These are phyloP conservation scores for Polysphondylium violaceum DNA, from an alignment of 78 protist species.

Conservation along the genomic window DNA sequence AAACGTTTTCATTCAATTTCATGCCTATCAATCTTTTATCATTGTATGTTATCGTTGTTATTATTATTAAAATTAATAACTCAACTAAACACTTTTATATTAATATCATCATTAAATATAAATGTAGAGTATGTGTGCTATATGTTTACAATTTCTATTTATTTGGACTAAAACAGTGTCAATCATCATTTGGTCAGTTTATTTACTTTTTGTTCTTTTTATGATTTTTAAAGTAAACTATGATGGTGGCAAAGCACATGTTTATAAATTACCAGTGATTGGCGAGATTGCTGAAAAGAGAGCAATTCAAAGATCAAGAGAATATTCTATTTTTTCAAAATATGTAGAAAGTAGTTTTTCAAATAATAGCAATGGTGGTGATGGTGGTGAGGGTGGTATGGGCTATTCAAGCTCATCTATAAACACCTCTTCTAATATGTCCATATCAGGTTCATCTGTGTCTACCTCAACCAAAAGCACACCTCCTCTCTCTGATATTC, in stretches of 20 bases:
- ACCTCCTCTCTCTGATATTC: no score
- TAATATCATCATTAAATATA: no score
- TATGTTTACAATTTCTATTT: slow-evolving; percentile 16
- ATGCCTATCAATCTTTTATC: slow-evolving; percentile 20
- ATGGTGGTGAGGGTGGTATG: no score
- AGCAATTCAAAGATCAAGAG: slow-evolving; percentile 10
- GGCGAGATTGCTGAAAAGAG: slow-evolving; percentile 2
- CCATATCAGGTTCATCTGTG: no score
- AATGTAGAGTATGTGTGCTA: background rate
- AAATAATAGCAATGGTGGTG: no score
- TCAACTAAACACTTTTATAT: no score
- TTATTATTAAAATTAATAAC: no score
- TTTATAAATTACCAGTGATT: slow-evolving; percentile 29
- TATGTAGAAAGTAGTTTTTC: no score
- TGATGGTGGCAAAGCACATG: background rate
- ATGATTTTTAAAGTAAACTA: background rate
- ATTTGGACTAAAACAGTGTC: background rate
- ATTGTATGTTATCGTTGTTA: background rate
- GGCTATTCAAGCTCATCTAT: no score
- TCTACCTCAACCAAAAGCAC: no score
- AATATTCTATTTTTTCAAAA: background rate
- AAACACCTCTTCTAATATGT: no score
- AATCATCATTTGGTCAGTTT: background rate
- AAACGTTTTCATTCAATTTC: slow-evolving; percentile 27
- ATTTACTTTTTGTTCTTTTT: background rate